Percentiles rank a stretch among this genome's conserved stretches.
Evolutionary conservation across 805 yeast genomes (phyloP).

Genomic region (Maudiozyma barnettii): DNA sequence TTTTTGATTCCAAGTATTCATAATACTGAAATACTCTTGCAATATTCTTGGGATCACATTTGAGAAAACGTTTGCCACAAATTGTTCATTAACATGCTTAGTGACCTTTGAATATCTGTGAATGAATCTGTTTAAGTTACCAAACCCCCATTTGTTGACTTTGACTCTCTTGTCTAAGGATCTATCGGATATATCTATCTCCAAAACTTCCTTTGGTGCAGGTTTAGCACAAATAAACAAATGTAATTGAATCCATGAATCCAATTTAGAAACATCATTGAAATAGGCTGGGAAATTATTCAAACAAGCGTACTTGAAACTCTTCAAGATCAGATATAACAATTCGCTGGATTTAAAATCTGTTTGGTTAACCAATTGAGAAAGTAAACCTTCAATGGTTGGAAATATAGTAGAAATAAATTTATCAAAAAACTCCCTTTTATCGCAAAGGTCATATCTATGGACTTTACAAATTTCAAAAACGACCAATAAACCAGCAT

Average conservation of each 20-base stretch:
- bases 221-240: constrained; percentile 46
- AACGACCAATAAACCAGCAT: constrained; percentile 48
- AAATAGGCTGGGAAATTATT: constrained; percentile 50
- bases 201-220: constrained; percentile 43
- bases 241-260: constrained; percentile 60
- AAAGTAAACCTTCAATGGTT: constrained; percentile 43
- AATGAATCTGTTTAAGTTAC: constrained; percentile 63
- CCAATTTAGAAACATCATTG: constrained; percentile 30
- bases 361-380: constrained; percentile 25
- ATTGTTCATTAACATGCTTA: constrained; percentile 37
- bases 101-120: constrained; percentile 48
- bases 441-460: constrained; percentile 44
- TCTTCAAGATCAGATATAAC: constrained; percentile 54
- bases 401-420: constrained; percentile 46
- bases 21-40: constrained; percentile 43
- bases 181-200: constrained; percentile 41
- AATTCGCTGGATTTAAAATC: constrained; percentile 35
- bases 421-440: constrained; percentile 39
- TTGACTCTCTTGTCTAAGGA: constrained; percentile 45
- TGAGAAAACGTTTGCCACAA: constrained; percentile 43
- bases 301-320: constrained; percentile 53
- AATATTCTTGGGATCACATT: constrained; percentile 65
- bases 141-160: constrained; percentile 83
- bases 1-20: constrained; percentile 32
- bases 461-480: constrained; percentile 47